phyloP scores from a whole-genome alignment of 768 basidiomycete species.

The Xerocomellus amylosporus region DNA sequence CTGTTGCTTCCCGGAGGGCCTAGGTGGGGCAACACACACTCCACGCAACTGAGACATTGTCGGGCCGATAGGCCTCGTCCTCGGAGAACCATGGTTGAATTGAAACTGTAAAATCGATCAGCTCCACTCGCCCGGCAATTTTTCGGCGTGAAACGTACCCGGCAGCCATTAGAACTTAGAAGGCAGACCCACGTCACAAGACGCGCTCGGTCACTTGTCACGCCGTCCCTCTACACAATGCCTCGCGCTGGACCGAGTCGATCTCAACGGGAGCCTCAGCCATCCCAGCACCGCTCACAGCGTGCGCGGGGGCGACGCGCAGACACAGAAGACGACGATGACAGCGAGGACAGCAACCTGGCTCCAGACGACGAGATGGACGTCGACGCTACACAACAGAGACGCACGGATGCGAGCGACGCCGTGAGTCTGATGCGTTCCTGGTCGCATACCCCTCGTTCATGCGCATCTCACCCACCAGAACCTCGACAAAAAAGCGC shows the following conservation, averaged over 20 bases:
- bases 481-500: conserved; percentile 65
- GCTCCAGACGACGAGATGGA: conserved; percentile 29
- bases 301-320: conserved; percentile 25
- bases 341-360: conserved; percentile 35
- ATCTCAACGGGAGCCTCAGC: conserved; percentile 39
- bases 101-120: neutral
- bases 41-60: no score
- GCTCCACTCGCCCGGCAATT: neutral
- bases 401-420: neutral
- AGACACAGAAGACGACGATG: conserved; percentile 34
- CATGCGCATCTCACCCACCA: conserved; percentile 25
- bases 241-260: conserved; percentile 33
- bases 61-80: neutral
- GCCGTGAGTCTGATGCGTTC: conserved; percentile 12
- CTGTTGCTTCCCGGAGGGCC: no score
- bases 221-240: conserved; percentile 23
- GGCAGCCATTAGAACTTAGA: no score
- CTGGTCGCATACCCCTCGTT: neutral
- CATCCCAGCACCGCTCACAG: conserved; percentile 42
- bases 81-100: neutral
- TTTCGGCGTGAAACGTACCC: no score
- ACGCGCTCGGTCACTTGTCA: conserved; percentile 7
- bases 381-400: conserved; percentile 30
- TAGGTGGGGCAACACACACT: no score
- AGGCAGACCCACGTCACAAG: no score